Evolutionary conservation across 805 yeast genomes (phyloP), one percentile per base, ranked within the genome.

Genomic region (Saccharomycopsis amapae): DNA sequence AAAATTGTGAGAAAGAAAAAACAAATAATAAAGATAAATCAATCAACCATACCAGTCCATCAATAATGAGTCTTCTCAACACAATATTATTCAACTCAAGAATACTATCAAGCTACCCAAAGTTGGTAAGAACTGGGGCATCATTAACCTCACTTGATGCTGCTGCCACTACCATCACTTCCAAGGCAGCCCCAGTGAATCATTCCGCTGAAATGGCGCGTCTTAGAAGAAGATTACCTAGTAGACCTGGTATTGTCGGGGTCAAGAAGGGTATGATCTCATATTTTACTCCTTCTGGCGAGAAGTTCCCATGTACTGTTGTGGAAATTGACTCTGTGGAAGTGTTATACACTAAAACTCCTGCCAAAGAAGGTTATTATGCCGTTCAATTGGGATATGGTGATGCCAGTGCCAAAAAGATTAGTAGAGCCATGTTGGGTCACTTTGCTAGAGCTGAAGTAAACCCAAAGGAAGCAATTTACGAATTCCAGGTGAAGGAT

Each of bases 341-440:
- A 67, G 97, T 93, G 15, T 65, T 82, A 15, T 73, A 75, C 58
- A 78, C 76, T 56, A 85, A 83, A 61, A 82, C 90, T 3, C 57
- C 71, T 24, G 79, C 73, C n/a, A 69, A 73, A 26, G 81, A 86
- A 56, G 96, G 97, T 3, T 85, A 85, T 64, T 72, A 68, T 58
- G 90, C 96, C 0, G 90, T 88, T 13, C 85, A 86, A 64, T 71
- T 93, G 35, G 98, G 97, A 12, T 84, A 76, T 53, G 90, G 95
- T 23, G 74, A 75, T 55, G 79, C 79, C 56, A 68, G 77, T 47
- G 68, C 71, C 33, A 71, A 77, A 50, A 83, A 83, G 56, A 73
- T 81, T 37, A 68, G 81, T 20, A 73, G 82, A 53, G 75, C 76
- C 17, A 62, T 78, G 67, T 71, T 89, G 49, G 90, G 89, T 7